Evolutionary conservation across 805 yeast genomes (phyloP).

Genomic region (Phaffomyces opuntiae): DNA sequence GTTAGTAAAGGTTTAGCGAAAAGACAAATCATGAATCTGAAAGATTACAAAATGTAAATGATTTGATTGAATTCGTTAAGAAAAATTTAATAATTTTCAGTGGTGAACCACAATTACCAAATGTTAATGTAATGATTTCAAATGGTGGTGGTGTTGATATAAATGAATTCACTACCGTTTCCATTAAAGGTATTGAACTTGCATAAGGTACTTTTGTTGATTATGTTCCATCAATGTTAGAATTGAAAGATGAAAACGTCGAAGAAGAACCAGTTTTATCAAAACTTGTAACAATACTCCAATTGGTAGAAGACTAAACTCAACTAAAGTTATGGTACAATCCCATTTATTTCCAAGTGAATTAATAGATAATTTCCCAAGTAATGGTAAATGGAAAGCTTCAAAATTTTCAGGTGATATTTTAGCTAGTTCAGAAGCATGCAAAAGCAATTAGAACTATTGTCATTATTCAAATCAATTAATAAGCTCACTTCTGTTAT

Average conservation of each 20-base stretch:
- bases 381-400: neutral
- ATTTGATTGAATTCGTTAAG: neutral
- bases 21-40: neutral
- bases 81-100: neutral
- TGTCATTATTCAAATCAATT: neutral
- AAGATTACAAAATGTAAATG: neutral
- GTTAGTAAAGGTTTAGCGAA: neutral
- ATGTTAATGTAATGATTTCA: neutral
- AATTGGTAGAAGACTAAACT: neutral
- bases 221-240: neutral
- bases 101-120: neutral
- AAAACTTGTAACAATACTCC: neutral
- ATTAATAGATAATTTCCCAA: neutral
- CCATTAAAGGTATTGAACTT: neutral
- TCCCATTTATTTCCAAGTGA: neutral
- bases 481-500: neutral
- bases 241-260: neutral
- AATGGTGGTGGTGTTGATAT: neutral
- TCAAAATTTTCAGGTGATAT: neutral
- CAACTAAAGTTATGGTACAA: neutral
- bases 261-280: neutral
- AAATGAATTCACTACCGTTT: neutral
- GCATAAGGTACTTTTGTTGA: conserved; percentile 1
- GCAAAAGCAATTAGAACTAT: neutral
- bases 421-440: too few relatives aligned